Base-by-base conservation (phyloP, 208 protist genomes). In the Leishmania mexicana region DNA sequence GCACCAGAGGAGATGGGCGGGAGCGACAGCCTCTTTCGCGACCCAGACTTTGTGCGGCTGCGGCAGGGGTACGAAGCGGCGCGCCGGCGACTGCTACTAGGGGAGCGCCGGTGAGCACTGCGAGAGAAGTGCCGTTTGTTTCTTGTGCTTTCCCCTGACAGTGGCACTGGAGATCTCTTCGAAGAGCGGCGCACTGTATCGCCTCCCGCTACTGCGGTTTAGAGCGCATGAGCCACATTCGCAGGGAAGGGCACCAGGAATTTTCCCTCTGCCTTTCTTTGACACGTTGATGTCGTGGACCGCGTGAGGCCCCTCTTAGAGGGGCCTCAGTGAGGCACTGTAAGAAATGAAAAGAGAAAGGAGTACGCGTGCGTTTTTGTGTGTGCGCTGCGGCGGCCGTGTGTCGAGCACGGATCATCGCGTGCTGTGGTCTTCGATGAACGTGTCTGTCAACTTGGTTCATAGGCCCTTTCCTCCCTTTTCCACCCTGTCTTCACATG, bases 11-110 rank as follows among this genome's bases (percentile, higher is more conserved):
- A 51, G 8, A 51, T 80, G 5, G 83, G 83, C 35, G 83, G 83
- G 6, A 17, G 78, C 0, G 83, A 86, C 49, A 83, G 78, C 49
- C 64, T 88, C 24, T 83, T 82, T 58, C 81, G 75, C 58, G 62
- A 81, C 57, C 72, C 78, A 0, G 54, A 74, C 57, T 88, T 84
- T 81, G 71, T 83, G 24, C 75, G 68, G 2, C 54, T 82, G 62
- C 78, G 81, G 13, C 68, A 73, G 54, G 75, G 54, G 15, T 83
- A 89, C 54, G 77, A 84, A 45, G 76, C 38, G n/a, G 67, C 68
- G 62, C 79, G 81, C 19, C 81, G 77, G 65, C 84, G 76, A 42
- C 80, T 85, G 5, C 73, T 85, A 4, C 45, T 67, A 0, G 62
- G 58, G n/a, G 75, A 65, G 40, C 54, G 40, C 54, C 45, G 35